These are phyloP conservation scores for Prunus davidiana DNA, from an alignment of 306 rosid genomes.

Conservation along the genomic window DNA sequence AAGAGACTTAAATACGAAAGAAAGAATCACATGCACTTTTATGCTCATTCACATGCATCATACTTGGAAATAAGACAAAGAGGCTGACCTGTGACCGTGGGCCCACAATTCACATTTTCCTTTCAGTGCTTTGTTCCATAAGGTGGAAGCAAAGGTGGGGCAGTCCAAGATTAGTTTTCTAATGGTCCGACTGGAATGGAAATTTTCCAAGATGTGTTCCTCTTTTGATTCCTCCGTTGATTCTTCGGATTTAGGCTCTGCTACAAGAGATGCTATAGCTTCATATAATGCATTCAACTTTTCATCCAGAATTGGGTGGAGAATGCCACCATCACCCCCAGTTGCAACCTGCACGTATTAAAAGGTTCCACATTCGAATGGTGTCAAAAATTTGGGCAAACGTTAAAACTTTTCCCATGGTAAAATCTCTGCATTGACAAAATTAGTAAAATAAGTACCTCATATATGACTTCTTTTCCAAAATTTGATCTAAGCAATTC, in stretches of 20 bases:
- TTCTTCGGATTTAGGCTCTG: slow-evolving; percentile 60
- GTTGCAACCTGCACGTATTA: slow-evolving; percentile 51
- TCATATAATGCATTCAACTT: slow-evolving; percentile 63
- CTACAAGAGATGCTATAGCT: slow-evolving; percentile 68
- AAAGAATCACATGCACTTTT: slow-evolving; percentile 2
- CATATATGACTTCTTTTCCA: slow-evolving; percentile 82
- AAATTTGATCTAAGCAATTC: slow-evolving; percentile 77
- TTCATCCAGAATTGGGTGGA: slow-evolving; percentile 57
- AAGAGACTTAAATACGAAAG: slow-evolving; percentile 10
- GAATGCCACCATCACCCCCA: slow-evolving; percentile 82
- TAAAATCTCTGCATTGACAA: not conserved
- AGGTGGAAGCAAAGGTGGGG: slow-evolving; percentile 70
- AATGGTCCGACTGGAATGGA: slow-evolving; percentile 81
- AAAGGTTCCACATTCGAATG: not conserved
- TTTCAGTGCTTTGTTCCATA: slow-evolving; percentile 74
- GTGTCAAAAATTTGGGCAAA: not conserved
- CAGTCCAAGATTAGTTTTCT: slow-evolving; percentile 79
- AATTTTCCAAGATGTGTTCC: slow-evolving; percentile 83
- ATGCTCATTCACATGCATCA: not conserved
- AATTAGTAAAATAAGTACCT: slow-evolving; percentile 43
- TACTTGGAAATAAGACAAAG: slow-evolving; percentile 3
- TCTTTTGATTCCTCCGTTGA: slow-evolving; percentile 42
- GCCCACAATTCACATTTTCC: slow-evolving; percentile 84
- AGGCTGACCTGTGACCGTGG: slow-evolving; percentile 67
- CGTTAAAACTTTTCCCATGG: not conserved